A percentile compares a stretch with the other conserved stretches of the same genome.
Conservation (phyloP, 352 stramenopile genomes). For the Pythium phragmiticola region DNA sequence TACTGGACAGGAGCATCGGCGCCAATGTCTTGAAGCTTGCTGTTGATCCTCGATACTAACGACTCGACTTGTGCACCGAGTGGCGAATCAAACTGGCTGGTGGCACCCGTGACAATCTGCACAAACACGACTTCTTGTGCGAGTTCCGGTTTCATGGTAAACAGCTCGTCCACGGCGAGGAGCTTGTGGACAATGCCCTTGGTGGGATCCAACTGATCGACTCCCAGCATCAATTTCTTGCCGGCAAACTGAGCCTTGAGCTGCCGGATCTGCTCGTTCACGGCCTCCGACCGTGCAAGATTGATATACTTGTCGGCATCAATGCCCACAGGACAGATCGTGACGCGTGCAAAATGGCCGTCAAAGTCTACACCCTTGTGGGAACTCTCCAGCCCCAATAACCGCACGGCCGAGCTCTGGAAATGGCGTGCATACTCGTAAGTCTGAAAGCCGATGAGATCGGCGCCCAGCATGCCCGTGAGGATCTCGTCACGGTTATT, state of each 20-base stretch:
- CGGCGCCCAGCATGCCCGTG: conserved; percentile 82
- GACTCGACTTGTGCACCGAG: conserved; percentile 87
- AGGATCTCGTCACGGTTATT: conserved; percentile 88
- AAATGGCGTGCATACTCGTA: conserved; percentile 91
- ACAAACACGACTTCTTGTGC: conserved; percentile 94
- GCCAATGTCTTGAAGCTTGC: conserved; percentile 88
- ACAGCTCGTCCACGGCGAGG: conserved; percentile 87
- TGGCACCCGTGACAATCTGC: conserved; percentile 85
- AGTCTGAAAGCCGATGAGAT: conserved; percentile 91
- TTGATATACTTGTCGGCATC: conserved; percentile 79
- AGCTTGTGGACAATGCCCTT: conserved; percentile 91
- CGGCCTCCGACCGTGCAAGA: conserved; percentile 52
- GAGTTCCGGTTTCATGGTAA: conserved; percentile 86
- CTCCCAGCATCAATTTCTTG: conserved; percentile 82
- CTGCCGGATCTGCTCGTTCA: conserved; percentile 66
- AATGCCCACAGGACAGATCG: conserved; percentile 87
- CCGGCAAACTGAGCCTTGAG: conserved; percentile 68
- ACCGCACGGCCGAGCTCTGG: conserved; percentile 78
- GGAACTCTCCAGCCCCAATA: conserved; percentile 86
- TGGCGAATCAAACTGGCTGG: conserved; percentile 50
- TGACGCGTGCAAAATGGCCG: conserved; percentile 86
- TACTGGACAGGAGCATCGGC: conserved; percentile 88
- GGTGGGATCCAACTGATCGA: conserved; percentile 85
- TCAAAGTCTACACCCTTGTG: conserved; percentile 89
- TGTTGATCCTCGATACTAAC: conserved; percentile 91